These are phyloP conservation scores for Discostella stelligeroides DNA, from an alignment of 108 stramenopile species.

Conservation along the genomic window DNA sequence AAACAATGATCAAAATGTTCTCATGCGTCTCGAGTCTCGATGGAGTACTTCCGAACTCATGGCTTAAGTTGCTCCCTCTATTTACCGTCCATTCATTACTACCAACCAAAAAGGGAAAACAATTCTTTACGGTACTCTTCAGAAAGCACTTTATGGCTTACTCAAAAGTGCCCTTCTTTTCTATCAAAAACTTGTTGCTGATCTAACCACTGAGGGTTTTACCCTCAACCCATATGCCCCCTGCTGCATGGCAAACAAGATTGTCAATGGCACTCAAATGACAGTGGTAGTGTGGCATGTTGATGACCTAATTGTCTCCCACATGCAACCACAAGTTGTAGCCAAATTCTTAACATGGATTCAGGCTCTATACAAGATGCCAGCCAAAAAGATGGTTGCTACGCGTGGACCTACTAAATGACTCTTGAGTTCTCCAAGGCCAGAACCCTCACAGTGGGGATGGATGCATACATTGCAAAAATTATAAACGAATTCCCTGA, in stretches of 20 bases:
- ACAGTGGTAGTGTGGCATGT: constrained; percentile 41
- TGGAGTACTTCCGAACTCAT: no score
- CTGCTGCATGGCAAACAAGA: constrained; percentile 1
- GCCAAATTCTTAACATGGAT: neutral
- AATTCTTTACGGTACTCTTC: constrained; percentile 22
- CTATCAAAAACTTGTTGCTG: neutral
- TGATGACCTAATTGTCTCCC: constrained; percentile 56
- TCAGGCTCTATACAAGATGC: neutral
- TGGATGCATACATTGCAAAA: neutral
- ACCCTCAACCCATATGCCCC: neutral
- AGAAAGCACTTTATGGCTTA: constrained; percentile 52
- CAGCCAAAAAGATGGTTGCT: no score
- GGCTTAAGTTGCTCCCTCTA: no score
- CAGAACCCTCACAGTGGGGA: neutral
- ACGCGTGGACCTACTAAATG: no score
- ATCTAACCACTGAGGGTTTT: neutral
- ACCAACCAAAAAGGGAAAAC: neutral
- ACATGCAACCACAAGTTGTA: constrained; percentile 11
- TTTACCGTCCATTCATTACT: neutral
- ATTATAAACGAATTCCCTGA: neutral
- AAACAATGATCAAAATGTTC: no score
- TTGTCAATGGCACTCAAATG: neutral
- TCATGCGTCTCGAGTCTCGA: no score
- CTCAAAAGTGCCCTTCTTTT: constrained; percentile 9
- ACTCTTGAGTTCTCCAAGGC: no score